Base-by-base conservation (phyloP, 176 grass and related monocot species). In the Oryza brachyantha region DNA sequence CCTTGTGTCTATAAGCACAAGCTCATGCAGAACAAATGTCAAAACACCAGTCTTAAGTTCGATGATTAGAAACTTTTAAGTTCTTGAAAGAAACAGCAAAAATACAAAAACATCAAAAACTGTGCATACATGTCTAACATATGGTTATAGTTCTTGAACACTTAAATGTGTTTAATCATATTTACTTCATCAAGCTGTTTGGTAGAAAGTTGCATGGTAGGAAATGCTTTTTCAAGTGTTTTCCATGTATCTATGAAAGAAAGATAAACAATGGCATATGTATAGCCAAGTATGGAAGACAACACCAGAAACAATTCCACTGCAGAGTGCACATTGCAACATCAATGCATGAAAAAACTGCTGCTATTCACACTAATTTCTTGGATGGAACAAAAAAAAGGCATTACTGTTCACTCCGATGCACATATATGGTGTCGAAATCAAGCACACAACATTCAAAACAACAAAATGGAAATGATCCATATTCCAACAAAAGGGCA, bases 401-500 rank as follows among this genome's bases (percentile, higher is more conserved):
- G n/a, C 13, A 64, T 13, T 45, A 28, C 7, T 64, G 21, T 67
- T 28, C n/a, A 42, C 59, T 34, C 5, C 43, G 13, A 41, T 24
- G 25, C 16, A 70, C 55, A 55, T 19, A 11, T 29, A 64, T 29
- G 34, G 78, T 31, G 22, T 26, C 43, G 24, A 72, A 77, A 37
- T 5, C 29, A 52, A 48, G 11, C 5, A 63, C 58, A 70, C 0
- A 11, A 29, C 29, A 17, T 77, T 25, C 3, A 64, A 73, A 55
- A n/a, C n/a, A 19, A 38, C 43, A 76, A 29, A 28, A 66, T 19
- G 22, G n/a, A 79, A 59, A 24, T 80, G 25, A 80, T 80, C 25
- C 34, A 40, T 0, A 69, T 41, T 69, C 36, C 1, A 29, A 54
- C 0, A n/a, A 38, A 10, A 19, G 65, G 40, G 39, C 64, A 26